These are phyloP conservation scores for Arxiozyma slooffiae DNA, from an alignment of 1,139 yeast genomes.

Conservation along the genomic window DNA sequence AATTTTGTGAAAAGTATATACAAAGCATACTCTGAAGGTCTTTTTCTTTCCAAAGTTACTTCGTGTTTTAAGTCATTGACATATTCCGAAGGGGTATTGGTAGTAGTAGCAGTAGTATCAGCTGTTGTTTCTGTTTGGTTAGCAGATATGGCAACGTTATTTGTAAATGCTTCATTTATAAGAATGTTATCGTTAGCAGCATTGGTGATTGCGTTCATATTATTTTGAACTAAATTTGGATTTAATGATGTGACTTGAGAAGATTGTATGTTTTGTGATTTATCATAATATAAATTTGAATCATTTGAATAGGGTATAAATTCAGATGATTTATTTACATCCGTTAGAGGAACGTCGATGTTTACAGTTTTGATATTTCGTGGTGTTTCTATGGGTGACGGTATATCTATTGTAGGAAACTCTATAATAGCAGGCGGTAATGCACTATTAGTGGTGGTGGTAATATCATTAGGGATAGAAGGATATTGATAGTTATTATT, in stretches of 20 bases:
- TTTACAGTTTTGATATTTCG: neutral
- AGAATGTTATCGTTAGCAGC: neutral
- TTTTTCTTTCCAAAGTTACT: conserved; percentile 57
- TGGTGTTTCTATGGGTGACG: conserved; percentile 12
- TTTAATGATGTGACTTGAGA: neutral
- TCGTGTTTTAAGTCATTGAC: conserved; percentile 33
- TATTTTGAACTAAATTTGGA: neutral
- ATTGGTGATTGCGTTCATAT: neutral
- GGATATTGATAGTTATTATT: neutral
- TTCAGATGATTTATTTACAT: neutral
- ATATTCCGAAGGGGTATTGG: conserved; percentile 16
- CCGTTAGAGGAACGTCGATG: neutral
- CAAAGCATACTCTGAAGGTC: conserved; percentile 87
- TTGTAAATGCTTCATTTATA: neutral
- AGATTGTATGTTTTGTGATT: neutral
- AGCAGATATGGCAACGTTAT: neutral
- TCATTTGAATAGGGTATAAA: neutral
- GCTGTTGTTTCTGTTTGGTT: neutral
- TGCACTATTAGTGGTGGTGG: neutral
- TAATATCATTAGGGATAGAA: neutral
- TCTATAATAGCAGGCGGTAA: neutral
- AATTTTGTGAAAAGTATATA: conserved; percentile 93
- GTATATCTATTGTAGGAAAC: conserved; percentile 11
- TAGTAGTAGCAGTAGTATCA: neutral
- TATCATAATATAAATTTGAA: no score